Base-by-base conservation (phyloP, 2,329 filamentous ascomycete genomes). In the Fusarium tanahbumbuense region DNA sequence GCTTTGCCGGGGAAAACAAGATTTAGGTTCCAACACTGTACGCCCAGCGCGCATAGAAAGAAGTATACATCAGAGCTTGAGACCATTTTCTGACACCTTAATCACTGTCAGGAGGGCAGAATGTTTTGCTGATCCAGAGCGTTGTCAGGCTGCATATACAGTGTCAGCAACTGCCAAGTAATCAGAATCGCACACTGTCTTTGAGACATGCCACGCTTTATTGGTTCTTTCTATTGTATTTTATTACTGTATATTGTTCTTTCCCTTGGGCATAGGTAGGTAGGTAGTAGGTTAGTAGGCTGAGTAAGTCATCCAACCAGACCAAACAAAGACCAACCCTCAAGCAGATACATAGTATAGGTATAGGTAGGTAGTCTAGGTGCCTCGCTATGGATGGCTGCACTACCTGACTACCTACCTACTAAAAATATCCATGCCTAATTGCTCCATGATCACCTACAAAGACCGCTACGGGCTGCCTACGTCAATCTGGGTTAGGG, bases 1-100 rank as follows among this genome's bases (percentile, higher is more conserved):
- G 67, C 63, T 71, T 59, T 59, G 56, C 62, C 56, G 48, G 64
- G 63, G 59, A 56, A 63, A 58, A 48, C 46, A 69, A 57, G 61
- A 46, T 64, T 58, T 61, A 30, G 55, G 60, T 28, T 47, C 37
- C 57, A 32, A 41, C 68, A 73, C 70, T 72, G 72, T 72, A 56
- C 55, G 44, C 20, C 41, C 37, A 47, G 37, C 13, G 34, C 27
- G 11, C n/a, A 20, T 45, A 46, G 25, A 18, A 28, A 27, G 18
- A 23, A 46, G 48, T n/a, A 34, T 34, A 27, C 32, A 41, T 16
- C 25, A 41, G 32, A 34, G 34, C 34, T 37, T 3, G 34, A 37
- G 49, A 34, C 49, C 25, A 27, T 41, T 60, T 23, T 44, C 34
- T 56, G 40, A 49, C 64, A 73, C 56, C 66, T 71, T 68, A 55